phyloP scores from a whole-genome alignment of 106 monocot species.

The Alisma plantagoaquatica region DNA sequence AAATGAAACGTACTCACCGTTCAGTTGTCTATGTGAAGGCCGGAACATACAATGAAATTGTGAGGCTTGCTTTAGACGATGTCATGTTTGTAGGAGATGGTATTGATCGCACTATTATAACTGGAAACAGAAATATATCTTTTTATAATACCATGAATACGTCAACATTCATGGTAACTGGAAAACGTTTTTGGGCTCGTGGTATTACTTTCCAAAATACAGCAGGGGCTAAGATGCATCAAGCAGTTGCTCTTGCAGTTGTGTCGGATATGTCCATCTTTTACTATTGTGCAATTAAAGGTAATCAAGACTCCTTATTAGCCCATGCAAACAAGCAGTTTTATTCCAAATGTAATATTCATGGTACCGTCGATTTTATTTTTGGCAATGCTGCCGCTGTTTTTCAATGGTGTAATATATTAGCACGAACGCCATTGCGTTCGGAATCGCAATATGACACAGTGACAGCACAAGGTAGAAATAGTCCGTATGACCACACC shows the following conservation, averaged over 20 bases:
- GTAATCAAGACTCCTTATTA: conserved; percentile 67
- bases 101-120: no score
- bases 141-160: no score
- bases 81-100: no score
- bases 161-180: no score
- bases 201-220: conserved; percentile 4
- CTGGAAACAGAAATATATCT: no score
- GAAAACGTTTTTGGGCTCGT: no score
- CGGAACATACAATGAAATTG: no score
- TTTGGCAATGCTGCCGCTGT: conserved; percentile 74
- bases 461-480: conserved; percentile 49
- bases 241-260: conserved; percentile 62
- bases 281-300: conserved; percentile 49
- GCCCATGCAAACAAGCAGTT: conserved; percentile 58
- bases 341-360: conserved; percentile 56
- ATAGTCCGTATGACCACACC: conserved; percentile 37
- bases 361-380: conserved; percentile 68
- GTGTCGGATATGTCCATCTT: conserved; percentile 40
- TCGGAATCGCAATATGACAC: conserved; percentile 28
- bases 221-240: conserved; percentile 1
- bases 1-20: no score
- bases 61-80: no score
- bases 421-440: conserved; percentile 49
- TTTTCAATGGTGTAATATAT: conserved; percentile 52
- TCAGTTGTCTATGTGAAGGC: no score